Percentiles rank a stretch among this genome's conserved stretches.
These are phyloP conservation scores for Fusarium mexicanum DNA, from an alignment of 2,329 filamentous ascomycete species.

Conservation along the genomic window DNA sequence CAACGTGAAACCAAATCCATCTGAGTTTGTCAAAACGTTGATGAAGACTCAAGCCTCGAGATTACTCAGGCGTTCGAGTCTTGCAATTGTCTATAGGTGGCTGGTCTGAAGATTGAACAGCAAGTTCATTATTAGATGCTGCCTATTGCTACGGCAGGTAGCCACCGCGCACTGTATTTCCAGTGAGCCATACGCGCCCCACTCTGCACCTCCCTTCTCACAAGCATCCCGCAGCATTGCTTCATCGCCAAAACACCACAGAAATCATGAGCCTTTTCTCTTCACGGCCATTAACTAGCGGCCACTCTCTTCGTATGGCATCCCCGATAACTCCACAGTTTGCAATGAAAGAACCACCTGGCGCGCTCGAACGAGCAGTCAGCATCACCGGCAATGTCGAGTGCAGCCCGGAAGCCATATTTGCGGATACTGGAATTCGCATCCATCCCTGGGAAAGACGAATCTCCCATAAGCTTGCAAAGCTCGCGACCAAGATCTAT, in stretches of 20 bases:
- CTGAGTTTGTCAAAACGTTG: background rate
- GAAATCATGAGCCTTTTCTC: background rate
- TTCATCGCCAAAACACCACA: background rate
- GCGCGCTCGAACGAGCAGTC: too few species aligned
- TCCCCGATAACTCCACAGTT: too few species aligned
- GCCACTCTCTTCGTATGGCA: accelerated
- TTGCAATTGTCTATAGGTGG: background rate
- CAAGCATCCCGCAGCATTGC: background rate
- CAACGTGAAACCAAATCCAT: background rate
- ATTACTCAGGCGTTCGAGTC: background rate
- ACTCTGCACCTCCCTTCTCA: background rate
- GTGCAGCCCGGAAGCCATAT: background rate
- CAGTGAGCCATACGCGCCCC: too few species aligned
- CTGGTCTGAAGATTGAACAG: background rate
- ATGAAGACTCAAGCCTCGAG: background rate
- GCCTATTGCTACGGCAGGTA: background rate
- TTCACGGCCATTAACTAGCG: background rate
- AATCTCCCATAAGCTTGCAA: background rate
- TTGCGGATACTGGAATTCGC: accelerated
- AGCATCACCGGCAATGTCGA: background rate
- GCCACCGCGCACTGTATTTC: background rate
- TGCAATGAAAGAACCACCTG: too few species aligned
- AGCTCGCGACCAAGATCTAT: background rate
- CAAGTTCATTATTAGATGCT: background rate
- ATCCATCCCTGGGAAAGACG: background rate